Percentiles rank a stretch among this genome's conserved stretches.
Conservation (phyloP, 495 filamentous ascomycete species). For the Neurospora cerealis region DNA sequence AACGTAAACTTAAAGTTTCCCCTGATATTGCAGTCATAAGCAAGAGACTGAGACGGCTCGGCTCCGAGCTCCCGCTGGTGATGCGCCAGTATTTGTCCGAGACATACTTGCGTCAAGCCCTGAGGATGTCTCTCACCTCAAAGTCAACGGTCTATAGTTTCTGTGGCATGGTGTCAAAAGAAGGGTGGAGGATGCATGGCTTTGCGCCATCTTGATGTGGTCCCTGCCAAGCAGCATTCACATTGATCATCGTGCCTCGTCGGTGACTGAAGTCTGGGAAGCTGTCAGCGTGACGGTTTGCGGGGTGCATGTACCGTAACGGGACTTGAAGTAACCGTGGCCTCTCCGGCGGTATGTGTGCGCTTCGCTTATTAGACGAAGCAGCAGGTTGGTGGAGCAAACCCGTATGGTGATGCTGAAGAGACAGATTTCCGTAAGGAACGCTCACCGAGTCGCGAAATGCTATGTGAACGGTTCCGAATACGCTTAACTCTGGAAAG, state of each 20-base stretch:
- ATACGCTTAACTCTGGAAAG: neutral
- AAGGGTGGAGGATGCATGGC: neutral
- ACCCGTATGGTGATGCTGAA: neutral
- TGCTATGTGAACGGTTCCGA: neutral
- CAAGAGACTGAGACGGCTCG: neutral
- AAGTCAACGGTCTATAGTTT: neutral
- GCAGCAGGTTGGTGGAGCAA: neutral
- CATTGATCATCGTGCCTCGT: neutral
- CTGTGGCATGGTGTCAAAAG: neutral
- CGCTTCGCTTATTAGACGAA: neutral
- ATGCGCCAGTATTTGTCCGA: neutral
- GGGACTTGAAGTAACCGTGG: neutral
- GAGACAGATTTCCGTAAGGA: neutral
- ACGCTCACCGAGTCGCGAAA: neutral
- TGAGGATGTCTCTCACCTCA: neutral
- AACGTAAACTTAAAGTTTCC: neutral
- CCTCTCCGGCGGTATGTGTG: neutral
- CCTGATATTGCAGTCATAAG: neutral
- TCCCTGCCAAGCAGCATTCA: neutral
- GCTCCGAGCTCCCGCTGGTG: neutral
- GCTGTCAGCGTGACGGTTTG: neutral
- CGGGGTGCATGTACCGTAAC: neutral
- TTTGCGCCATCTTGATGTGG: neutral
- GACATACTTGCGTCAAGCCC: neutral
- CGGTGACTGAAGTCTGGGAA: neutral